Evolutionary conservation across 495 filamentous ascomycete species (phyloP).

Genomic region (Lichina pygmaea): DNA sequence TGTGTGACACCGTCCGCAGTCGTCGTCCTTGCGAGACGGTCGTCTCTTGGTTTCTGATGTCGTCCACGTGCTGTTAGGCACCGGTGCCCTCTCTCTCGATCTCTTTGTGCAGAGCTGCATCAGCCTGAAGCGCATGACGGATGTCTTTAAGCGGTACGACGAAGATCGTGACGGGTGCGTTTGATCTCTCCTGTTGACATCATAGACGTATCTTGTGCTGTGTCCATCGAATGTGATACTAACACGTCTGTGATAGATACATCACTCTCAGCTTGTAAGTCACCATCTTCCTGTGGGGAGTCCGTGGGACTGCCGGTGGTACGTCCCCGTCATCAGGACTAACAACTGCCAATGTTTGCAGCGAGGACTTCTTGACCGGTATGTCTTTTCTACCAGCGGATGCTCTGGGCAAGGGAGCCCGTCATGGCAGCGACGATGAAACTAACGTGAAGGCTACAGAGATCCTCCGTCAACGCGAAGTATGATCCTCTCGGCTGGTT

Average conservation of each 20-base stretch:
- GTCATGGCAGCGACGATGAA: not conserved
- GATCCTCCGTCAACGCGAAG: not conserved
- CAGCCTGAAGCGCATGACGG: conserved; percentile 87
- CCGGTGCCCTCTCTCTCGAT: conserved; percentile 71
- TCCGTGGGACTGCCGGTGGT: not conserved
- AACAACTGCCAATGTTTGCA: not conserved
- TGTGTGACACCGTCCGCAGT: not conserved
- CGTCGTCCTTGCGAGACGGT: not conserved
- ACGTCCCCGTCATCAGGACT: not conserved
- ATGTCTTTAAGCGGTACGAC: conserved; percentile 97
- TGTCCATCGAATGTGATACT: not conserved
- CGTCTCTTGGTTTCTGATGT: not conserved
- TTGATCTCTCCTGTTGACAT: conserved; percentile 14
- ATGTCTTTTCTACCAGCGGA: conserved; percentile 5
- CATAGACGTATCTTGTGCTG: no score
- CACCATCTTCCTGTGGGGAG: not conserved
- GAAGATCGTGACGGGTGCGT: conserved; percentile 69
- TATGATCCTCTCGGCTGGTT: not conserved
- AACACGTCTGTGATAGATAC: conserved; percentile 13
- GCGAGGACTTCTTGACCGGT: conserved; percentile 50
- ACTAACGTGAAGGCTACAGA: not conserved
- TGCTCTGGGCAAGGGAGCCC: not conserved
- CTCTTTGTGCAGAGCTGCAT: conserved; percentile 96
- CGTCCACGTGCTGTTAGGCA: conserved; percentile 5
- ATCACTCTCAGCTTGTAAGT: conserved; percentile 44